Conservation (phyloP, 2,329 filamentous ascomycete species). For the Ustilaginoidea virens region DNA sequence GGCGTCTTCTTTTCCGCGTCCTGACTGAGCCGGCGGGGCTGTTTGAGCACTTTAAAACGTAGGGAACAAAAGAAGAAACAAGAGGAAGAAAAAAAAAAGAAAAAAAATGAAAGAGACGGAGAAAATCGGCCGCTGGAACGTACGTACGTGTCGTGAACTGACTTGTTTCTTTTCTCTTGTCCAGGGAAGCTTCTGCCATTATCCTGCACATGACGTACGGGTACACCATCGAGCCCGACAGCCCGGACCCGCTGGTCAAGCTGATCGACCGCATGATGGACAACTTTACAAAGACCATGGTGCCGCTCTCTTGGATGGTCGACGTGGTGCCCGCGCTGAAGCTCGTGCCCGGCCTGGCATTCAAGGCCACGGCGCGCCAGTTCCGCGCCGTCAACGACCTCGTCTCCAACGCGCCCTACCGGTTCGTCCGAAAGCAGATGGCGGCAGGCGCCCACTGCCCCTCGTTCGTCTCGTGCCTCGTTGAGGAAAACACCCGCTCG, state of each 20-base stretch:
- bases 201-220: conserved; percentile 10
- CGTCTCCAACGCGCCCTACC: conserved; percentile 12
- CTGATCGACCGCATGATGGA: conserved; percentile 16
- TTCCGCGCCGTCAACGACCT: conserved; percentile 11
- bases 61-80: too few species aligned
- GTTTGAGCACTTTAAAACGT: conserved; percentile 26
- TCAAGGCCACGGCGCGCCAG: conserved; percentile 13
- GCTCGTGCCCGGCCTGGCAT: conserved; percentile 15
- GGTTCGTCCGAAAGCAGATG: conserved; percentile 15
- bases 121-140: too few species aligned
- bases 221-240: conserved; percentile 15
- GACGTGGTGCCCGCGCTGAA: conserved; percentile 15
- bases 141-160: too few species aligned
- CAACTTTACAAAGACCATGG: conserved; percentile 13
- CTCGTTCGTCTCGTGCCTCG: conserved; percentile 13
- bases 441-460: conserved; percentile 4
- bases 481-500: background rate
- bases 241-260: conserved; percentile 13
- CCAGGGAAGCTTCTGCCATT: background rate
- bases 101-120: too few species aligned
- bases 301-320: conserved; percentile 16
- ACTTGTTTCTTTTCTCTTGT: too few species aligned
- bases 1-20: conserved; percentile 26
- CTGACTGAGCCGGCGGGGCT: conserved; percentile 21
- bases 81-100: too few species aligned